Base-by-base conservation (phyloP, 768 basidiomycete species). In the Lepiota venenata region DNA sequence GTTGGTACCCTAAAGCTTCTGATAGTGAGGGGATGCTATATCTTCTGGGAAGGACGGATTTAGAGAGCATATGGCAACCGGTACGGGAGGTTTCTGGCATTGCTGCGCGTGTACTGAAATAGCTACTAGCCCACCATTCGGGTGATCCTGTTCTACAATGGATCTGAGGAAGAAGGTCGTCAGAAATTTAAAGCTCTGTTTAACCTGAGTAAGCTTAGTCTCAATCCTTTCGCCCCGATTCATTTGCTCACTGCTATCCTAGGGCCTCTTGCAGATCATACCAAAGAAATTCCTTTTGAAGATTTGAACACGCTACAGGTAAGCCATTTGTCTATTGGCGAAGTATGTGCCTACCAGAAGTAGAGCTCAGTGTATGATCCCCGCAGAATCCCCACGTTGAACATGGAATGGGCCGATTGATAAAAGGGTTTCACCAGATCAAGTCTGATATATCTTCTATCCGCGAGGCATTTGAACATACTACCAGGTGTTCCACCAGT, bases 251-350 rank as follows among this genome's bases (percentile, higher is more conserved):
- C 35, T 44, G 15, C 27, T 46, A 35, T 52, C 12, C 48, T 50
- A 80, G 78, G 67, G 7, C 77, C 79, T 32, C 40, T 76, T 12
- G 61, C 61, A 0, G 73, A 80, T 54, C 47, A 58, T 9, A 63
- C 74, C 11, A 65, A 67, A 18, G 80, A 80, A 58, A 67, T 79
- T 0, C 79, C 78, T 1, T 83, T 74, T 56, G 79, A 78, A 55
- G 52, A 64, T 36, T 35, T 81, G 14, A 81, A 82, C 59, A 40
- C 60, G 2, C 25, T 78, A 1, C 61, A 67, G 64, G 79, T 77
- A 47, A 32, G 32, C 10, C 32, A 32, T 32, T 32, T 32, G 32
- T 32, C 32, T 3, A 32, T 11, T 32, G 32, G 9, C 8, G 8
- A 29, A 29, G 27, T 8, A 29, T 8, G n/a, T n/a, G n/a, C 27